phyloP scores from a whole-genome alignment of 768 basidiomycete genomes.

The Boletus patriciae region DNA sequence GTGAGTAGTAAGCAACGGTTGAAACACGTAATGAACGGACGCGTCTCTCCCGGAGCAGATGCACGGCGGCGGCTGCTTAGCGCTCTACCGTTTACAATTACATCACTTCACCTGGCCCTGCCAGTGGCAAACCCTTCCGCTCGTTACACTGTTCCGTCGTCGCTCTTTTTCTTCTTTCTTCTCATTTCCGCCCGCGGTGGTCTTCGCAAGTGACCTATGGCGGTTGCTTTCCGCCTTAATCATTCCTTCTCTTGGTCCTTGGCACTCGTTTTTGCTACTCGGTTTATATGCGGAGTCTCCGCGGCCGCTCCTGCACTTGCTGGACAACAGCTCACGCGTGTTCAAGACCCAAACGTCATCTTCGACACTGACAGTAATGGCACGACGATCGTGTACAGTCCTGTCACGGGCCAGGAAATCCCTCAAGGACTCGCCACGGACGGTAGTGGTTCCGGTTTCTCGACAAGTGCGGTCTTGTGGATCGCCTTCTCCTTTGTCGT shows the following conservation, averaged over 20 bases:
- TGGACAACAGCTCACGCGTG: conserved; percentile 21
- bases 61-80: background rate
- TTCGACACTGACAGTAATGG: conserved; percentile 32
- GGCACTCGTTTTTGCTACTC: conserved; percentile 16
- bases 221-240: conserved; percentile 21
- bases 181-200: conserved; percentile 12
- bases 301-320: conserved; percentile 5
- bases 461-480: conserved; percentile 56
- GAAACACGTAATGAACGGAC: conserved; percentile 6
- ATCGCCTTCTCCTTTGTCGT: conserved; percentile 50
- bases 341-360: conserved; percentile 33
- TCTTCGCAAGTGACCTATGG: conserved; percentile 24
- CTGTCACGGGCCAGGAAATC: conserved; percentile 42
- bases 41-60: no score
- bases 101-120: background rate
- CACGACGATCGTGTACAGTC: conserved; percentile 44
- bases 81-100: conserved; percentile 8
- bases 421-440: conserved; percentile 59
- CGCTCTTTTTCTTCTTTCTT: conserved; percentile 12
- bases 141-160: conserved; percentile 12
- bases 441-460: conserved; percentile 53
- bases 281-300: conserved; percentile 6
- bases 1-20: background rate
- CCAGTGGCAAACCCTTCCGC: conserved; percentile 11
- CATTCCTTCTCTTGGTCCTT: conserved; percentile 18